Evolutionary conservation across 1,284 basidiomycete species (phyloP).

Genomic region (Heterobasidion parviporum): DNA sequence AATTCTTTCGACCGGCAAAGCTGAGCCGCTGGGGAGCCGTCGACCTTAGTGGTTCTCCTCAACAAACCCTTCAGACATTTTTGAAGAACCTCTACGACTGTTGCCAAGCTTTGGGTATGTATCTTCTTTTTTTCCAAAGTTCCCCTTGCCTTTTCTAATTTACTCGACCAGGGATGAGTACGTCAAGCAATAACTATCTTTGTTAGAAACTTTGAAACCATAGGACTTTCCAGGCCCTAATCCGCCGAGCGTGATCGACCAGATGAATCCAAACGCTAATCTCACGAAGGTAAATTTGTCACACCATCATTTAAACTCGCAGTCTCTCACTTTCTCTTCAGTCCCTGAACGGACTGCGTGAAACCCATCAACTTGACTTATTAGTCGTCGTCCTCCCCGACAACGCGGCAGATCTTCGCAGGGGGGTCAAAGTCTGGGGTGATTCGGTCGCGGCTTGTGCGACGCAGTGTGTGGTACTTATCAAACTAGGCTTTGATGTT

Average conservation of each 20-base stretch:
- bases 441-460: conserved; percentile 22
- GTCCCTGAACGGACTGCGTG: no score
- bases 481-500: not conserved
- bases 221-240: not conserved
- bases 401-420: conserved; percentile 23
- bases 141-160: not conserved
- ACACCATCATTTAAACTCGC: no score
- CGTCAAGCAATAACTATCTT: not conserved
- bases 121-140: no score
- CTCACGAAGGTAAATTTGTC: not conserved
- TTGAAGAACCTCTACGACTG: not conserved
- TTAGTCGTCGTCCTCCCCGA: conserved; percentile 19
- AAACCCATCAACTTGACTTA: not conserved
- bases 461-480: conserved; percentile 24
- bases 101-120: not conserved
- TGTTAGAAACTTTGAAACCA: not conserved
- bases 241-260: not conserved
- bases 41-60: conserved; percentile 6
- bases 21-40: conserved; percentile 18
- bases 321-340: no score
- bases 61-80: not conserved
- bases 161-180: not conserved
- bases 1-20: conserved; percentile 3
- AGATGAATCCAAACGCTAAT: not conserved
- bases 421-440: conserved; percentile 35